A percentile compares a stretch with the other conserved stretches of the same genome.
phyloP scores from a whole-genome alignment of 2,329 filamentous ascomycete species.

The Neofusicoccum ribis region DNA sequence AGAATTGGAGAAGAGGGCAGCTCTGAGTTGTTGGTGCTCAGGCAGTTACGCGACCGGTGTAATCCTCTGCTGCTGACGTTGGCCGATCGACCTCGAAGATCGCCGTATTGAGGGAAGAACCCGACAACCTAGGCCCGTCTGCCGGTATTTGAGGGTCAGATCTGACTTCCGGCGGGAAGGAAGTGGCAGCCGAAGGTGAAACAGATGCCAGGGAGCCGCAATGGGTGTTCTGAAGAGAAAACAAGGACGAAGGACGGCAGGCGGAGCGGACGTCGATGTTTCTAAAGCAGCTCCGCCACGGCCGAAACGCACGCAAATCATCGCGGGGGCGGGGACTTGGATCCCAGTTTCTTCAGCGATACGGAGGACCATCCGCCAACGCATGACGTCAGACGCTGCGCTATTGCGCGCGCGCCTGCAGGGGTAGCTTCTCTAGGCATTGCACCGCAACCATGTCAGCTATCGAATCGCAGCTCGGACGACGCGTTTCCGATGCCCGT shows the following conservation, averaged over 20 bases:
- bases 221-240: not conserved
- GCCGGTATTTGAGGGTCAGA: not conserved
- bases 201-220: not conserved
- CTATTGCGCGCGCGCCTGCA: not conserved
- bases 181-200: not conserved
- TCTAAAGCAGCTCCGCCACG: not conserved
- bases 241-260: not conserved
- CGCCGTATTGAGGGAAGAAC: not conserved
- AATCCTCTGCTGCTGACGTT: constrained; percentile 3
- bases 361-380: not conserved
- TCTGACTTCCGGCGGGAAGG: not conserved
- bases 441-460: not conserved
- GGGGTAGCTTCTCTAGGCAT: not conserved
- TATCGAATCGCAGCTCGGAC: not conserved
- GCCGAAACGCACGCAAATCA: not conserved
- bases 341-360: constrained; percentile 6
- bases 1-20: not conserved
- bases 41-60: constrained; percentile 3
- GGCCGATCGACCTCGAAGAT: not conserved
- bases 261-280: not conserved
- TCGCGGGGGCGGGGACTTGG: not conserved
- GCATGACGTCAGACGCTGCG: constrained; percentile 1
- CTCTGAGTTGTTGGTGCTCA: not conserved
- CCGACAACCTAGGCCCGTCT: not conserved
- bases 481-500: not conserved